Conservation (phyloP, 176 grass and related monocot species). For the Carex littledalei region DNA sequence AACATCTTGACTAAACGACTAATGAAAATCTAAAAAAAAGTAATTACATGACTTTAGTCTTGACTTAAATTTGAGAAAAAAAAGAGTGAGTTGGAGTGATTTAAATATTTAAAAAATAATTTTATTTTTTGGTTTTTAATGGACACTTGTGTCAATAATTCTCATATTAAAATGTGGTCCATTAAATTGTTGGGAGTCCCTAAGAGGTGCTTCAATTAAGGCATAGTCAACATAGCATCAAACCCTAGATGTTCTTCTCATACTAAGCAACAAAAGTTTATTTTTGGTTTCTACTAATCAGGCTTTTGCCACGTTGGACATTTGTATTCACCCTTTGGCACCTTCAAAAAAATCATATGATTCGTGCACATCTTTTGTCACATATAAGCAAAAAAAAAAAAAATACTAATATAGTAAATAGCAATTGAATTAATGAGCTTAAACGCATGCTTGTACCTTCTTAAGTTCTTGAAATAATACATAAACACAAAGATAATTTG, state of each 20-base stretch:
- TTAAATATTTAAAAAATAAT: neutral
- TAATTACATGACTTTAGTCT: too few species aligned
- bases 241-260: constrained; percentile 27
- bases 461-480: neutral
- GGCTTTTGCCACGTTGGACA: neutral
- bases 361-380: neutral
- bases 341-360: neutral
- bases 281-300: constrained; percentile 13
- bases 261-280: constrained; percentile 27
- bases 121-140: neutral
- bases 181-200: neutral
- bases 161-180: neutral
- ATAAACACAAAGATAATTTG: neutral
- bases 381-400: neutral
- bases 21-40: too few species aligned
- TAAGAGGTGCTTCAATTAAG: constrained; percentile 16
- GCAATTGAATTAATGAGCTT: neutral
- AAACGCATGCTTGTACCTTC: neutral
- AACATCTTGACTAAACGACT: too few species aligned
- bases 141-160: neutral
- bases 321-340: neutral
- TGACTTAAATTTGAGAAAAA: too few species aligned
- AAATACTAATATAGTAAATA: neutral
- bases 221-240: constrained; percentile 19
- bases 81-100: neutral